A percentile compares a stretch with the other conserved stretches of the same genome.
phyloP scores from a whole-genome alignment of 2,329 filamentous ascomycete species.

The Xylaria multiplex region DNA sequence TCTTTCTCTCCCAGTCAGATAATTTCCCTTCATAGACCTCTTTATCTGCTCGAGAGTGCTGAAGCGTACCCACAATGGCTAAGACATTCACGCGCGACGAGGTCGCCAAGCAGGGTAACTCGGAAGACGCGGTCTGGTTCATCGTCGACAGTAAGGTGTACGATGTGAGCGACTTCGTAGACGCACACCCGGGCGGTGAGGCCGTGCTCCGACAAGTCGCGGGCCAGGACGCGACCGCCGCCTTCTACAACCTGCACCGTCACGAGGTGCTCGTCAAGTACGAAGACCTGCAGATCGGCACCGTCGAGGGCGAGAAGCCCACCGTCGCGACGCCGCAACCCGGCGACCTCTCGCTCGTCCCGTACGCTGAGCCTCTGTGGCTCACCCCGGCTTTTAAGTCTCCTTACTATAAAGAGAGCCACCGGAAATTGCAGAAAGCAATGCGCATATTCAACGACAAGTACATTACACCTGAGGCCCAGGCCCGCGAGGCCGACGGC shows the following conservation, averaged over 20 bases:
- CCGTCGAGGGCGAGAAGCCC: conserved; percentile 76
- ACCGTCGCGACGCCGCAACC: conserved; percentile 75
- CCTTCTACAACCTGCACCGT: conserved; percentile 91
- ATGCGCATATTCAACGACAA: conserved; percentile 78
- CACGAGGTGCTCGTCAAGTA: conserved; percentile 91
- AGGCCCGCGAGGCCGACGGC: conserved; percentile 78
- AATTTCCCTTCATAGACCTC: not conserved
- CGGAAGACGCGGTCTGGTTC: conserved; percentile 80
- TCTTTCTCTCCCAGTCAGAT: not conserved
- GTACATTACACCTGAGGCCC: conserved; percentile 77
- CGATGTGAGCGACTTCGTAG: conserved; percentile 84
- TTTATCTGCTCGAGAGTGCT: conserved; percentile 7
- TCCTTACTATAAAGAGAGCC: conserved; percentile 83
- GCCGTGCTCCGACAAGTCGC: conserved; percentile 83
- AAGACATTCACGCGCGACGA: conserved; percentile 69
- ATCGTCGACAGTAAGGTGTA: conserved; percentile 90
- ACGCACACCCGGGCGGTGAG: conserved; percentile 85
- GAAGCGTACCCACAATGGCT: conserved; percentile 42
- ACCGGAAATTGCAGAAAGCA: conserved; percentile 73
- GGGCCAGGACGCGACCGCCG: conserved; percentile 81
- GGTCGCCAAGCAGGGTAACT: conserved; percentile 76
- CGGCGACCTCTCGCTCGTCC: conserved; percentile 79
- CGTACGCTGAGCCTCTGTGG: conserved; percentile 89
- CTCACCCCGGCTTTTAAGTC: conserved; percentile 78
- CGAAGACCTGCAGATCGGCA: conserved; percentile 77